Conservation (phyloP, 805 yeast species). For the Candida quercuum region DNA sequence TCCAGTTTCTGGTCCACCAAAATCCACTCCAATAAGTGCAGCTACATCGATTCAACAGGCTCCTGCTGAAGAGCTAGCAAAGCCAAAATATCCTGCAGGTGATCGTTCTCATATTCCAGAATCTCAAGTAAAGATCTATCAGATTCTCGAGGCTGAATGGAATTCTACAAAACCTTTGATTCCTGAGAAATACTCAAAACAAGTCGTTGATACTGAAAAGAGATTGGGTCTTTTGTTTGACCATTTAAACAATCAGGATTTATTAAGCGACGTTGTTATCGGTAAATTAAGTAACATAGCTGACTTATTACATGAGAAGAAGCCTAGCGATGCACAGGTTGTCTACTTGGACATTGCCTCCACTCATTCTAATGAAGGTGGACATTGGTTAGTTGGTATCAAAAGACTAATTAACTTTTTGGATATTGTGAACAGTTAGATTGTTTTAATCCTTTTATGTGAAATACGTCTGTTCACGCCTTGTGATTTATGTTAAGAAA, state of each 20-base stretch:
- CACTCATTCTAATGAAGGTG: slow-evolving; percentile 65
- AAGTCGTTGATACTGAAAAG: slow-evolving; percentile 75
- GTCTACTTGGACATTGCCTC: slow-evolving; percentile 56
- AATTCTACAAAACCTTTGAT: slow-evolving; percentile 62
- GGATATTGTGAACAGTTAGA: too few relatives aligned
- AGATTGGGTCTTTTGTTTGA: slow-evolving; percentile 73
- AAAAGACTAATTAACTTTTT: slow-evolving; percentile 80
- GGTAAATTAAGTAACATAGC: slow-evolving; percentile 47
- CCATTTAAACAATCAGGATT: slow-evolving; percentile 68
- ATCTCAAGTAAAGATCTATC: slow-evolving; percentile 50
- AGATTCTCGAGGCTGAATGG: slow-evolving; percentile 49
- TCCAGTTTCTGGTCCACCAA: slow-evolving; percentile 27
- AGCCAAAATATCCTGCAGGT: slow-evolving; percentile 46
- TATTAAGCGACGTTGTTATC: slow-evolving; percentile 53
- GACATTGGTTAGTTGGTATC: slow-evolving; percentile 91
- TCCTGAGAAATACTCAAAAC: slow-evolving; percentile 70
- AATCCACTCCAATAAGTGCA: slow-evolving; percentile 7
- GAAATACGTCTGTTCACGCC: too few relatives aligned
- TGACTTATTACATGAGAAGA: slow-evolving; percentile 43
- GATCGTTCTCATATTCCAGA: slow-evolving; percentile 66
- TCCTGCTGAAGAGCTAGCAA: slow-evolving; percentile 9
- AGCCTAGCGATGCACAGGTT: slow-evolving; percentile 54
- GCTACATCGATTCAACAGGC: slow-evolving; percentile 12
- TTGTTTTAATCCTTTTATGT: too few relatives aligned
- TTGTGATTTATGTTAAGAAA: too few relatives aligned